These are phyloP conservation scores for Candida manassasensis DNA, from an alignment of 805 yeast species.

Conservation along the genomic window DNA sequence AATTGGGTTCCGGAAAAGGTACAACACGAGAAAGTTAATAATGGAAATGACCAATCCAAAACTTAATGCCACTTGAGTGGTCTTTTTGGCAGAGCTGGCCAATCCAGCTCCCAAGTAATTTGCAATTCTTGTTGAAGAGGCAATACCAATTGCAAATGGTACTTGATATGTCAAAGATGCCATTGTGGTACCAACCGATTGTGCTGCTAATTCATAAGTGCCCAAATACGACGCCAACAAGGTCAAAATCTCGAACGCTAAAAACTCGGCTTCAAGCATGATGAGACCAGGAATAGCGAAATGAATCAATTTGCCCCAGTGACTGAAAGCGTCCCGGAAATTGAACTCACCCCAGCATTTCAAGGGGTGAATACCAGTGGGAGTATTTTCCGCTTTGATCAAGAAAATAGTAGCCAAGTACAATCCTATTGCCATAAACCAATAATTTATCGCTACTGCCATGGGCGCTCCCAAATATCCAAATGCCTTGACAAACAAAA, in stretches of 20 bases:
- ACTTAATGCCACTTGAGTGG: conserved; percentile 32
- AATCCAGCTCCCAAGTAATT: conserved; percentile 50
- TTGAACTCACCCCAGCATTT: conserved; percentile 45
- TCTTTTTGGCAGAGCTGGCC: conserved; percentile 28
- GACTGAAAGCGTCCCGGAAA: conserved; percentile 34
- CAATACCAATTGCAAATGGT: conserved; percentile 56
- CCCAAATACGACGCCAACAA: conserved; percentile 53
- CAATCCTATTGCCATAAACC: conserved; percentile 50
- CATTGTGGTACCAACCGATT: conserved; percentile 41
- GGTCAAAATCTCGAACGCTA: conserved; percentile 55
- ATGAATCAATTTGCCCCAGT: conserved; percentile 41
- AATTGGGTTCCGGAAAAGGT: conserved; percentile 27
- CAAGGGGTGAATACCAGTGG: conserved; percentile 46
- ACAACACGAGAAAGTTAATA: conserved; percentile 28
- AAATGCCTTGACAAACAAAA: conserved; percentile 37
- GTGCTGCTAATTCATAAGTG: conserved; percentile 50
- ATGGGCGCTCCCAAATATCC: conserved; percentile 58
- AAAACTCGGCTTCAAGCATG: conserved; percentile 58
- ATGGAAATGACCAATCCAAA: conserved; percentile 34
- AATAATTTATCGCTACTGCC: conserved; percentile 54
- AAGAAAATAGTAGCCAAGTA: conserved; percentile 31
- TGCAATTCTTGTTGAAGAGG: conserved; percentile 54
- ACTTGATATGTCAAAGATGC: conserved; percentile 52
- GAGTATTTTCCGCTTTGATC: conserved; percentile 36
- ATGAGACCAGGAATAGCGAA: conserved; percentile 53